Conservation (phyloP, 331 rosid genomes). For the Malus hybrid region DNA sequence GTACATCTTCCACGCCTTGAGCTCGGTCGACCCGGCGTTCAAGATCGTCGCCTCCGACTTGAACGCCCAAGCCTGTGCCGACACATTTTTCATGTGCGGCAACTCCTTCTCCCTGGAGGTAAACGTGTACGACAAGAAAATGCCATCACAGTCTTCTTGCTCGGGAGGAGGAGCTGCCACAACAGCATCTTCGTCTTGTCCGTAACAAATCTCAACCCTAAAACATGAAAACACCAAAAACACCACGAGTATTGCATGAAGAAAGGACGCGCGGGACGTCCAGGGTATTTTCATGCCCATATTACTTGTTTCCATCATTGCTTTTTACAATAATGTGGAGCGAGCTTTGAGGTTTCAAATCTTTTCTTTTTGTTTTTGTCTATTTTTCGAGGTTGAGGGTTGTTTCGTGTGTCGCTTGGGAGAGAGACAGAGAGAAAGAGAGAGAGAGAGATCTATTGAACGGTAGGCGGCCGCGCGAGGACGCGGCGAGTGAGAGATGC, state of each 20-base stretch:
- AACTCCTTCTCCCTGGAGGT: conserved; percentile 32
- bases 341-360: not conserved
- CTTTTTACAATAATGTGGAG: not conserved
- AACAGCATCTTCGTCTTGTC: conserved; percentile 19
- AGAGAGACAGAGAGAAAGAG: not conserved
- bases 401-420: not conserved
- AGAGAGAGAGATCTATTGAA: not conserved
- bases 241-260: not conserved
- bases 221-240: not conserved
- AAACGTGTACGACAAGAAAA: conserved; percentile 58
- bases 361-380: not conserved
- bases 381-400: not conserved
- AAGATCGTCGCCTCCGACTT: conserved; percentile 43
- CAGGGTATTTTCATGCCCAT: conserved; percentile 15
- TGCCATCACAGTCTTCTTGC: conserved; percentile 52
- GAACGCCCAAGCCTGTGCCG: conserved; percentile 85
- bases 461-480: conserved; percentile 28
- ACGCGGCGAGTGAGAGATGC: conserved; percentile 27
- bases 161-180: conserved; percentile 17
- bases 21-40: conserved; percentile 53
- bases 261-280: not conserved
- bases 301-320: not conserved
- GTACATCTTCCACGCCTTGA: conserved; percentile 65
- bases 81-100: conserved; percentile 50
- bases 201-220: conserved; percentile 19